A percentile compares a stretch with the other conserved stretches of the same genome.
phyloP scores from a whole-genome alignment of 352 stramenopile genomes.

The Pilasporangium apinafurcum region DNA sequence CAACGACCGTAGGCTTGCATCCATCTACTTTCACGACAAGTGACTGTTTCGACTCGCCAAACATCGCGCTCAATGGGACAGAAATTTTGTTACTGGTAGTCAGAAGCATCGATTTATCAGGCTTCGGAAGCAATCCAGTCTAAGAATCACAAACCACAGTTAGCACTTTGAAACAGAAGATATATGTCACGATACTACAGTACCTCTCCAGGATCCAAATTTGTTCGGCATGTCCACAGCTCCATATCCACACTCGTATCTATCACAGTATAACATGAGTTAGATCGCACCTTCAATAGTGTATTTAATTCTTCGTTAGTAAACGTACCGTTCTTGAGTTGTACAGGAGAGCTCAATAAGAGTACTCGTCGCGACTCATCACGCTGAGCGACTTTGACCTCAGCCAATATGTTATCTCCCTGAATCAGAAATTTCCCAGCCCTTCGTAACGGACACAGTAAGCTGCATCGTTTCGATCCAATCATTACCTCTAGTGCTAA shows the following conservation, averaged over 20 bases:
- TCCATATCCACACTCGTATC: slow-evolving; percentile 80
- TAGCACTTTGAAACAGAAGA: background rate
- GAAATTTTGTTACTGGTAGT: slow-evolving; percentile 80
- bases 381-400: slow-evolving; percentile 85
- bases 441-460: slow-evolving; percentile 77
- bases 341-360: slow-evolving; percentile 79
- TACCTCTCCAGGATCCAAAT: slow-evolving; percentile 43
- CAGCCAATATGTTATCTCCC: slow-evolving; percentile 74
- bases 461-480: slow-evolving; percentile 51
- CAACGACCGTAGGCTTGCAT: slow-evolving; percentile 79
- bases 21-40: slow-evolving; percentile 82
- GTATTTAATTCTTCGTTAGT: background rate
- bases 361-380: slow-evolving; percentile 82
- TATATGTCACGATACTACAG: background rate
- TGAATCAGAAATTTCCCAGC: slow-evolving; percentile 87
- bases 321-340: slow-evolving; percentile 82
- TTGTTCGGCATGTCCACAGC: slow-evolving; percentile 63
- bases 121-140: slow-evolving; percentile 28
- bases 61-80: slow-evolving; percentile 73
- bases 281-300: slow-evolving; percentile 1
- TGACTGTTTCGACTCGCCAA: slow-evolving; percentile 70
- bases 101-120: slow-evolving; percentile 35
- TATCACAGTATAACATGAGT: slow-evolving; percentile 12
- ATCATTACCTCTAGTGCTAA: slow-evolving; percentile 83
- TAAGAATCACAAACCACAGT: slow-evolving; percentile 5